A percentile compares a stretch with the other conserved stretches of the same genome.
phyloP scores from a whole-genome alignment of 768 basidiomycete genomes.

The Austroboletus eburneus region DNA sequence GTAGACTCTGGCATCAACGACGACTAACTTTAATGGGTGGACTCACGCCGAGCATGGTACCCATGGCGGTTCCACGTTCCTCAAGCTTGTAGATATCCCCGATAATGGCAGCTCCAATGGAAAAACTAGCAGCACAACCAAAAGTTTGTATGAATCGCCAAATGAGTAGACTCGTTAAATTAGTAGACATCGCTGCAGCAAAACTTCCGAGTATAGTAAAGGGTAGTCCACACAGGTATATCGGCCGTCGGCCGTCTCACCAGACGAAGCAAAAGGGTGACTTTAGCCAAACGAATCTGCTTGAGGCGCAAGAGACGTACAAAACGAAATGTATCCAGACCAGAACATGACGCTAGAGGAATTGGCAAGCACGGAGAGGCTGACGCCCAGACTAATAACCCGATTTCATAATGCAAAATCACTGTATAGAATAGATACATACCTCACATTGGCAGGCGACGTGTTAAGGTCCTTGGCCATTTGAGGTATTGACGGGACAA shows the following conservation, averaged over 20 bases:
- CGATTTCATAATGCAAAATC: not conserved
- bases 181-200: conserved; percentile 51
- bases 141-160: conserved; percentile 66
- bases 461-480: conserved; percentile 63
- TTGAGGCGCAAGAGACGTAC: conserved; percentile 17
- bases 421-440: not conserved
- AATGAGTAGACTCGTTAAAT: conserved; percentile 42
- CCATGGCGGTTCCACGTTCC: conserved; percentile 57
- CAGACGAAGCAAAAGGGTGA: not conserved
- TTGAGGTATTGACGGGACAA: conserved; percentile 72
- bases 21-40: not conserved
- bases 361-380: conserved; percentile 44
- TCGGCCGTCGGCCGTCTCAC: conserved; percentile 59
- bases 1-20: not conserved
- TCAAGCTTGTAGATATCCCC: conserved; percentile 66
- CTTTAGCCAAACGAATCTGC: not conserved
- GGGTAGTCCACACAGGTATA: conserved; percentile 59
- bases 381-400: conserved; percentile 42
- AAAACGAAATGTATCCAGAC: conserved; percentile 50
- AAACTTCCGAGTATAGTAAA: conserved; percentile 55
- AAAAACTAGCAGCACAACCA: conserved; percentile 53
- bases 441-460: conserved; percentile 57
- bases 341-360: conserved; percentile 48
- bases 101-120: conserved; percentile 57
- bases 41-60: conserved; percentile 51